phyloP scores from a whole-genome alignment of 345 rosid genomes.

The Moricandia arvensis region DNA sequence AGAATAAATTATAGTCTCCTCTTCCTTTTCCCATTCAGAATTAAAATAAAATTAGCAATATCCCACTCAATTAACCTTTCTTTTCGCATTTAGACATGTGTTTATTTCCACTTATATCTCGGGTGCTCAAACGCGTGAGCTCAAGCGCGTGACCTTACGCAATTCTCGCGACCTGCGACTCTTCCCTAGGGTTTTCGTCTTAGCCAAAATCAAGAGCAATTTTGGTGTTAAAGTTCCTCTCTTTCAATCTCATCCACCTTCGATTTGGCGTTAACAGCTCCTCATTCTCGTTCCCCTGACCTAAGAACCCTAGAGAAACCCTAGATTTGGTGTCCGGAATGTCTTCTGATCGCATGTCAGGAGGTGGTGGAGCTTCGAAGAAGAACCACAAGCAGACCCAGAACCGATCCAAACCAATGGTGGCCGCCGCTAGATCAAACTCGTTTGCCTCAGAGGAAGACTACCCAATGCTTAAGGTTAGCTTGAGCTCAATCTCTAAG shows the following conservation, averaged over 20 bases:
- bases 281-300: not conserved
- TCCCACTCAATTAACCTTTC: not conserved
- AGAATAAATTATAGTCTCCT: not conserved
- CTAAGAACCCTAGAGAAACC: conserved; percentile 15
- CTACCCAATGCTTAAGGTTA: conserved; percentile 30
- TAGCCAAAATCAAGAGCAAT: not conserved
- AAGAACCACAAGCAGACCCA: conserved; percentile 10
- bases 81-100: not conserved
- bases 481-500: conserved; percentile 31
- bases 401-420: conserved; percentile 32
- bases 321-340: conserved; percentile 4
- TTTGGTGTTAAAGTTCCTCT: not conserved
- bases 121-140: conserved; percentile 2
- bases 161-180: not conserved
- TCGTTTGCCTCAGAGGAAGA: conserved; percentile 21
- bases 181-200: conserved; percentile 29
- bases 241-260: not conserved
- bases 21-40: not conserved
- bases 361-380: conserved; percentile 36
- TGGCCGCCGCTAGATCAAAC: too few relatives aligned
- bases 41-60: not conserved
- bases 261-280: not conserved
- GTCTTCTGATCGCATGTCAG: conserved; percentile 28
- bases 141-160: not conserved
- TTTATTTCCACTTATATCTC: not conserved